Evolutionary conservation across 805 yeast genomes (phyloP).

Genomic region (Kregervanrija pseudodelftensis): DNA sequence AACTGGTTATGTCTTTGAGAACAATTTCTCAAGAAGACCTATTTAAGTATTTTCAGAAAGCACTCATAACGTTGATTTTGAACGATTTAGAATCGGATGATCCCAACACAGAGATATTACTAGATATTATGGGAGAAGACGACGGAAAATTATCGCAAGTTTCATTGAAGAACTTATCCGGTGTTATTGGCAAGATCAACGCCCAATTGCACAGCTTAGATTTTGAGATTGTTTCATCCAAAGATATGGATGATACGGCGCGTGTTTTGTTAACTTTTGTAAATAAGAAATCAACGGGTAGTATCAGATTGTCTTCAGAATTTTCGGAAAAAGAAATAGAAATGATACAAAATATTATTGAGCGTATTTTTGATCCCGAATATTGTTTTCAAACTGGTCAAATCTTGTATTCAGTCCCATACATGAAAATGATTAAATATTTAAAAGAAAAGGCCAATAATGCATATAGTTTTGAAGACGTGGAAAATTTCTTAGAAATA

Average conservation of each 20-base stretch:
- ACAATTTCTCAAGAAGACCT: slow-evolving; percentile 4
- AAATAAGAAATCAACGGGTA: slow-evolving; percentile 33
- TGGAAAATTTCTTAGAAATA: slow-evolving; percentile 31
- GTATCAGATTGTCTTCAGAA: slow-evolving; percentile 30
- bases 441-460: slow-evolving; percentile 5
- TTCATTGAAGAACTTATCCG: slow-evolving; percentile 4
- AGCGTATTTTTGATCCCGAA: slow-evolving; percentile 26
- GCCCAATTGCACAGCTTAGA: slow-evolving; percentile 29
- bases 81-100: not conserved
- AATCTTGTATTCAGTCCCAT: slow-evolving; percentile 7
- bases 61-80: slow-evolving; percentile 3
- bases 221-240: slow-evolving; percentile 29
- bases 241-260: slow-evolving; percentile 28
- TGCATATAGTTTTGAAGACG: slow-evolving; percentile 19
- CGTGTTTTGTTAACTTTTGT: slow-evolving; percentile 30
- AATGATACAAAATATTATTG: slow-evolving; percentile 40
- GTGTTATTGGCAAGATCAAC: slow-evolving; percentile 19
- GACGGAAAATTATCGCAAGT: not conserved
- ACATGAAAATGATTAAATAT: slow-evolving; percentile 7
- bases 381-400: not conserved
- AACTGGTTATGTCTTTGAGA: slow-evolving; percentile 12
- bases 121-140: not conserved
- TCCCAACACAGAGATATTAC: not conserved
- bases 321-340: slow-evolving; percentile 34
- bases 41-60: slow-evolving; percentile 3